These are phyloP conservation scores for Claviceps sorghi DNA, from an alignment of 2,329 filamentous ascomycete genomes.

Conservation along the genomic window DNA sequence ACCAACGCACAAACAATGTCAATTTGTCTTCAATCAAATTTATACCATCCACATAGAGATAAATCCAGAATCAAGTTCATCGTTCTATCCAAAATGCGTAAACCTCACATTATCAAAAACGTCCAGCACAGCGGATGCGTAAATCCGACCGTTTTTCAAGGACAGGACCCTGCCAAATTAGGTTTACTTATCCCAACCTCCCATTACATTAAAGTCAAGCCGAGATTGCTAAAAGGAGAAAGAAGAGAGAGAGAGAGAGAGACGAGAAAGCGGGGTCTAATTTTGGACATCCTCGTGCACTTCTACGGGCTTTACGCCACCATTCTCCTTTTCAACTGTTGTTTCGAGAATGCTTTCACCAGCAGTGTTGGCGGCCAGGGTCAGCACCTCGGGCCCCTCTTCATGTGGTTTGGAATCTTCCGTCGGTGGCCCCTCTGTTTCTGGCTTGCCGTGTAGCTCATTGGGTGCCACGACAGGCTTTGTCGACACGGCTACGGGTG, in stretches of 20 bases:
- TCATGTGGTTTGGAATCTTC: conserved; percentile 2
- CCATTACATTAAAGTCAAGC: too few relatives aligned
- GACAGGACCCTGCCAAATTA: too few relatives aligned
- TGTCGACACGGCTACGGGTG: not conserved
- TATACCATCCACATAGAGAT: too few relatives aligned
- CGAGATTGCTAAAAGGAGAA: not conserved
- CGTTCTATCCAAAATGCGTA: too few relatives aligned
- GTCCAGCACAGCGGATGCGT: too few relatives aligned
- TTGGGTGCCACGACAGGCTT: not conserved
- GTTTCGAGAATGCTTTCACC: conserved; percentile 29
- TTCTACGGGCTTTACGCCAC: conserved; percentile 20
- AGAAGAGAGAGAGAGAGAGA: not conserved
- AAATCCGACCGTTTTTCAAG: too few relatives aligned
- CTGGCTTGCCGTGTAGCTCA: conserved; percentile 1
- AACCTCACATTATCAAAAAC: too few relatives aligned
- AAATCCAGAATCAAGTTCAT: too few relatives aligned
- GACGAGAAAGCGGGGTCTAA: conserved; percentile 6
- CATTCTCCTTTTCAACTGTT: conserved; percentile 21
- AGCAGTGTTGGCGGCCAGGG: conserved; percentile 26
- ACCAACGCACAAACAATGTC: too few relatives aligned
- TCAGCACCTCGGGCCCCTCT: conserved; percentile 16
- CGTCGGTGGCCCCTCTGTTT: not conserved
- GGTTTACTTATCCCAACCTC: too few relatives aligned
- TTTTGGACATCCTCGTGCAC: conserved; percentile 21
- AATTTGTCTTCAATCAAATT: too few relatives aligned